Base-by-base conservation (phyloP, 2,329 filamentous ascomycete genomes). In the Fusarium buxicola region DNA sequence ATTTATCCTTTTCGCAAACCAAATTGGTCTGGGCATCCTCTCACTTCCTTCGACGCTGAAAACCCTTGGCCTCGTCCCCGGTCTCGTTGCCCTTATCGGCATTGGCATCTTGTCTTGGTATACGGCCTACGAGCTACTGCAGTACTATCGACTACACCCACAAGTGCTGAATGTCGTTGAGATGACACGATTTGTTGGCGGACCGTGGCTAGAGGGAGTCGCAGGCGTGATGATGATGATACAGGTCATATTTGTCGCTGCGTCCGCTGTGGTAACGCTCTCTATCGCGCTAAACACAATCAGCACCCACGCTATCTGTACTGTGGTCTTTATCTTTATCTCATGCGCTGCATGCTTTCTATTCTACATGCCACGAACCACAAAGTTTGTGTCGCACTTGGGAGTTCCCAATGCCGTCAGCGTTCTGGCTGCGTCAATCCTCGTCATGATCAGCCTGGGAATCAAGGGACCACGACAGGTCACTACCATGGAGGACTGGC, bases 11-110 rank as follows among this genome's bases (percentile, higher is more conserved):
- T 62, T 71, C 7, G 61, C 68, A 12, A 71, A 71, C 16, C 68
- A 72, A 40, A 60, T 72, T 48, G 69, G 65, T 24, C 66, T 73
- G 6, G 71, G 71, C 24, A 71, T 73, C 74, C 88, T 90, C 84
- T 89, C 86, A 1, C 90, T 90, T 63, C 88, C 88, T 1, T 89
- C 86, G 74, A 89, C 86, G 0, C 89, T 90, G 73, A 86, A 87
- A 5, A 77, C 88, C 11, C 80, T 91, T 10, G 88, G 88, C 5
- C 78, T 90, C 13, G 84, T 90, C 9, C 88, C 88, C 0, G 88
- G 88, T 18, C 72, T 90, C 46, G 89, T 90, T 54, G 71, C 89
- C 70, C 89, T 88, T n/a, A 81, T 89, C 52, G 88, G 88, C 7
- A 81, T 74, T 1, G 76, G 88, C 34, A 86, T 89, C 7, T 76